These are phyloP conservation scores for Penicillium ochrochloron DNA, from an alignment of 495 filamentous ascomycete genomes.

Conservation along the genomic window DNA sequence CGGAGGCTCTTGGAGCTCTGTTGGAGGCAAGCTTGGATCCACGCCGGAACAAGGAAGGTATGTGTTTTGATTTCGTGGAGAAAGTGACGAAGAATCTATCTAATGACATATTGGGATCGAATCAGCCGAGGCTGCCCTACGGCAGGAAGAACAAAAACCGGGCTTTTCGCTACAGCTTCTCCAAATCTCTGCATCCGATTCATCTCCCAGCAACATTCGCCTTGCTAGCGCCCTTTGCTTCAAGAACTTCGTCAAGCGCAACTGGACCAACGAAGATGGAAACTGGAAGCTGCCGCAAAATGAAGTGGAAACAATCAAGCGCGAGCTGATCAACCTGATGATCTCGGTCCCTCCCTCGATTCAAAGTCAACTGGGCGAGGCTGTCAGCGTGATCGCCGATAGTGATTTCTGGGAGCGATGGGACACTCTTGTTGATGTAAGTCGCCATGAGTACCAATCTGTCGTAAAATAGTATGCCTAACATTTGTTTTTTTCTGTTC, in stretches of 20 bases:
- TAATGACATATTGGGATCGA: constrained; percentile 25
- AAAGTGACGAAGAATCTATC: not conserved
- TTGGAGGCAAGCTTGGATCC: constrained; percentile 88
- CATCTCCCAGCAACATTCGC: constrained; percentile 71
- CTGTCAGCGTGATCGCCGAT: constrained; percentile 94
- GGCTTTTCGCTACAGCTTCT: constrained; percentile 88
- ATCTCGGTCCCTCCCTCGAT: constrained; percentile 84
- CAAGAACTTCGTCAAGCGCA: constrained; percentile 95
- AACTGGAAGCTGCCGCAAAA: constrained; percentile 79
- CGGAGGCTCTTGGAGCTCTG: constrained; percentile 71
- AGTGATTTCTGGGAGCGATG: constrained; percentile 96
- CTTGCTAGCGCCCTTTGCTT: constrained; percentile 93
- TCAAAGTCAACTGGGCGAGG: constrained; percentile 92
- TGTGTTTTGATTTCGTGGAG: constrained; percentile 20
- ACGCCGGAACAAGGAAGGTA: constrained; percentile 84
- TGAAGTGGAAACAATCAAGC: constrained; percentile 89
- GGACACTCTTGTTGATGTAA: constrained; percentile 85
- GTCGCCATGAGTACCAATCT: constrained; percentile 18
- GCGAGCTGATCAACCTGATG: constrained; percentile 94
- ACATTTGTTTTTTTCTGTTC: not conserved
- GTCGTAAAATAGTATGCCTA: not conserved
- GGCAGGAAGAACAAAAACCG: constrained; percentile 74
- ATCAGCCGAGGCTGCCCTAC: constrained; percentile 79
- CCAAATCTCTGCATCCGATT: constrained; percentile 78
- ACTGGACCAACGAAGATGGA: constrained; percentile 93